Base-by-base conservation (phyloP, 805 yeast genomes). In the Suhomyces tanzawaensis region DNA sequence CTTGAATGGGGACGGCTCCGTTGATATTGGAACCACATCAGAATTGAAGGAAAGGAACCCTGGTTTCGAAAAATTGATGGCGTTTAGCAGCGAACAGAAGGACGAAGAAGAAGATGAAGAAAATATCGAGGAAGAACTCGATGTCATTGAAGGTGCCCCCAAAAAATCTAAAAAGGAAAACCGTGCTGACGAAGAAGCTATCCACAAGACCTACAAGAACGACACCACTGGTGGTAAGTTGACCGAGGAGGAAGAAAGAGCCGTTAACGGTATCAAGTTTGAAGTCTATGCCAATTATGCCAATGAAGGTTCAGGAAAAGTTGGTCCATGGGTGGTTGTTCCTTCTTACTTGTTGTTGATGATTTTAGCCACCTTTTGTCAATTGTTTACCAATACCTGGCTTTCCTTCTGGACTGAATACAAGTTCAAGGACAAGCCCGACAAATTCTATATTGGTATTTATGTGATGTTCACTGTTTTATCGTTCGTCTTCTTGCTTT, bases 341-440 rank as follows among this genome's bases (percentile, higher is more conserved):
- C 59, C 60, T 2, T 11, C 53, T 9, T 41, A 62, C 11, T 11
- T 59, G 2, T 3, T 46, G 7, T 34, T 45, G 4, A 46, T 57
- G 44, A 42, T 57, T 23, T 37, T 72, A 12, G 65, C 73, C 33
- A 73, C 76, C 1, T 82, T 81, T 55, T 66, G 73, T 43, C 69
- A 66, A 40, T 57, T 81, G 32, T 79, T 82, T 52, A 72, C 83
- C 30, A 82, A 81, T 55, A 79, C 82, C 14, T 85, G 95, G 95
- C 69, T 89, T 42, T 81, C 95, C 1, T 88, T 82, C 60, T 88
- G 96, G 96, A 70, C 82, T 4, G 71, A 69, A 14, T 44, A 67
- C 35, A 77, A 74, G 54, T 86, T 82, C 52, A 44, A 57, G 4
- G 55, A 57, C 17, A 62, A 64, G 38, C 39, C 73, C 6, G 64